Evolutionary conservation across 1,139 yeast genomes (phyloP).

Genomic region (Geotrichum cucujoidarum): DNA sequence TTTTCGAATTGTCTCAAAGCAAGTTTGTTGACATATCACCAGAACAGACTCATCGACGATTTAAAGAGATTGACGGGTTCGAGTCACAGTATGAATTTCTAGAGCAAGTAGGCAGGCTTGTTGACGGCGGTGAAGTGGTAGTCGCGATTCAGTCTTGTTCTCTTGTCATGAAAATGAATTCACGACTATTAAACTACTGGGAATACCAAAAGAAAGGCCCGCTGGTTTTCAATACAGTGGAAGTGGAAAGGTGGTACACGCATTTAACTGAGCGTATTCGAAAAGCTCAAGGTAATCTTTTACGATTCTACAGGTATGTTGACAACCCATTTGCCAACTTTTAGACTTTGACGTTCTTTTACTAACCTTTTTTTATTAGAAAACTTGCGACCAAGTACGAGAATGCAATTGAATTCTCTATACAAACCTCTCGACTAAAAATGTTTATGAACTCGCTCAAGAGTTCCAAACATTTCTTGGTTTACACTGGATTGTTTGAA

Average conservation of each 20-base stretch:
- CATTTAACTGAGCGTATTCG: slow-evolving; percentile 81
- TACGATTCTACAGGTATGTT: slow-evolving; percentile 58
- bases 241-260: slow-evolving; percentile 74
- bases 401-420: slow-evolving; percentile 65
- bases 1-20: slow-evolving; percentile 63
- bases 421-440: slow-evolving; percentile 48
- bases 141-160: slow-evolving; percentile 60
- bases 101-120: slow-evolving; percentile 63
- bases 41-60: slow-evolving; percentile 61
- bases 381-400: slow-evolving; percentile 67
- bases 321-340: background rate
- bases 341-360: background rate
- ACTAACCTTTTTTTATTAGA: slow-evolving; percentile 23
- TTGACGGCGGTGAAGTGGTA: slow-evolving; percentile 81
- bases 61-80: slow-evolving; percentile 86
- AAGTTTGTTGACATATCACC: slow-evolving; percentile 76
- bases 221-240: slow-evolving; percentile 50
- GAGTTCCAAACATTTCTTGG: slow-evolving; percentile 71
- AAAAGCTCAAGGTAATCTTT: slow-evolving; percentile 74
- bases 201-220: slow-evolving; percentile 68
- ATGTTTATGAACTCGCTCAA: slow-evolving; percentile 54
- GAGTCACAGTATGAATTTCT: slow-evolving; percentile 70
- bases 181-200: slow-evolving; percentile 65
- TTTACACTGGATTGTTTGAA: slow-evolving; percentile 69
- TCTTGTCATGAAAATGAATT: slow-evolving; percentile 61